Percentiles rank a stretch among this genome's conserved stretches.
These are phyloP conservation scores for Aspergillus diversus DNA, from an alignment of 495 filamentous ascomycete genomes.

Conservation along the genomic window DNA sequence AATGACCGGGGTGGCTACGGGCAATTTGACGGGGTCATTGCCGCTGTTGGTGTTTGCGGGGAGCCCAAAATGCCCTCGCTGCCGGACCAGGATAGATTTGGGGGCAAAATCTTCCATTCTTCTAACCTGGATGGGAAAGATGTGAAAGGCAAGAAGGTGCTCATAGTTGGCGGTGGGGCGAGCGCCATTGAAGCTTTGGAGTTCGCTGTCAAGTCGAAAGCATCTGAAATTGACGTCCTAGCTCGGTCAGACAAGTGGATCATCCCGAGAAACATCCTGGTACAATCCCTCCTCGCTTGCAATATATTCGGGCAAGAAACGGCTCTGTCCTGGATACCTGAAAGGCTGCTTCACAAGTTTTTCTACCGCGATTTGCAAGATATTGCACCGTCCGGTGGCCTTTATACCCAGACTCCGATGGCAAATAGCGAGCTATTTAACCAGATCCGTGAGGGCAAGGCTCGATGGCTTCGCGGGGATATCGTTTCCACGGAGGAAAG, in stretches of 20 bases:
- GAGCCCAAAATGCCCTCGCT: slow-evolving; percentile 72
- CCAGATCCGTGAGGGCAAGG: slow-evolving; percentile 74
- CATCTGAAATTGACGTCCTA: slow-evolving; percentile 70
- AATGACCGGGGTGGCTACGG: slow-evolving; percentile 69
- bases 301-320: slow-evolving; percentile 84
- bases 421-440: slow-evolving; percentile 80
- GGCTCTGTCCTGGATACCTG: slow-evolving; percentile 73
- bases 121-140: slow-evolving; percentile 71
- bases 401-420: slow-evolving; percentile 84
- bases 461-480: slow-evolving; percentile 80
- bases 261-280: slow-evolving; percentile 75
- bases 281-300: slow-evolving; percentile 72
- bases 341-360: slow-evolving; percentile 71
- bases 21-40: slow-evolving; percentile 76
- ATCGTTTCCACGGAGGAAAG: slow-evolving; percentile 65
- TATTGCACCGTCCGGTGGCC: slow-evolving; percentile 67
- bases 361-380: slow-evolving; percentile 87
- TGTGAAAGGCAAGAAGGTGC: slow-evolving; percentile 70
- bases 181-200: slow-evolving; percentile 84
- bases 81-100: slow-evolving; percentile 66
- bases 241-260: slow-evolving; percentile 87
- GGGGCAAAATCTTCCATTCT: slow-evolving; percentile 72
- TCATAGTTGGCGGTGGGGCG: slow-evolving; percentile 79
- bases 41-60: slow-evolving; percentile 78
- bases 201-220: slow-evolving; percentile 70